phyloP scores from a whole-genome alignment of 2,329 filamentous ascomycete species.

The Fusarium scirpi region DNA sequence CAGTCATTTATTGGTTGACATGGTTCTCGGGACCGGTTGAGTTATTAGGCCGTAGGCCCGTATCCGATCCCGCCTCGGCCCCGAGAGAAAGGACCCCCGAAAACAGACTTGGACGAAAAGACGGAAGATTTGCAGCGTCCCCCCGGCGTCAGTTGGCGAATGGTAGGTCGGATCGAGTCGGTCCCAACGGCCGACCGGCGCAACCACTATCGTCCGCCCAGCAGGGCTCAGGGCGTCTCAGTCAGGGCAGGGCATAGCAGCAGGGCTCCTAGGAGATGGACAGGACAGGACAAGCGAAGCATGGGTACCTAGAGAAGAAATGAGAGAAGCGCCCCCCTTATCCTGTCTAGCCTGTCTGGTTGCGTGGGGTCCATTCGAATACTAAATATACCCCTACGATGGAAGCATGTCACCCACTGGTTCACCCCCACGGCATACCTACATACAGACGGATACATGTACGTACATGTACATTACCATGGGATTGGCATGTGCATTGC shows the following conservation, averaged over 20 bases:
- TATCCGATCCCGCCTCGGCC: conserved; percentile 20
- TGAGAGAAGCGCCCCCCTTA: neutral
- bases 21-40: conserved; percentile 10
- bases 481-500: conserved; percentile 20
- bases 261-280: neutral
- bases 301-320: neutral
- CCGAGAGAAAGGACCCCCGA: conserved; percentile 21
- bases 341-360: neutral
- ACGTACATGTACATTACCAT: neutral
- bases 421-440: conserved; percentile 7
- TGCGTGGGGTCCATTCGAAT: neutral
- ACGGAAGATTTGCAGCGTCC: conserved; percentile 22
- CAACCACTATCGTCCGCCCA: conserved; percentile 34
- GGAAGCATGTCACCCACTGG: neutral
- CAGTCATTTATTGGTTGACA: neutral
- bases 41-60: conserved; percentile 11
- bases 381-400: neutral
- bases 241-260: neutral
- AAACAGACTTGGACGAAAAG: conserved; percentile 28
- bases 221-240: conserved; percentile 29
- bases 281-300: neutral
- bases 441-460: neutral
- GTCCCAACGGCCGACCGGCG: conserved; percentile 35
- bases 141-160: conserved; percentile 24
- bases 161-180: conserved; percentile 39